Conservation (phyloP, 805 yeast species). For the Dipodascus albidus region DNA sequence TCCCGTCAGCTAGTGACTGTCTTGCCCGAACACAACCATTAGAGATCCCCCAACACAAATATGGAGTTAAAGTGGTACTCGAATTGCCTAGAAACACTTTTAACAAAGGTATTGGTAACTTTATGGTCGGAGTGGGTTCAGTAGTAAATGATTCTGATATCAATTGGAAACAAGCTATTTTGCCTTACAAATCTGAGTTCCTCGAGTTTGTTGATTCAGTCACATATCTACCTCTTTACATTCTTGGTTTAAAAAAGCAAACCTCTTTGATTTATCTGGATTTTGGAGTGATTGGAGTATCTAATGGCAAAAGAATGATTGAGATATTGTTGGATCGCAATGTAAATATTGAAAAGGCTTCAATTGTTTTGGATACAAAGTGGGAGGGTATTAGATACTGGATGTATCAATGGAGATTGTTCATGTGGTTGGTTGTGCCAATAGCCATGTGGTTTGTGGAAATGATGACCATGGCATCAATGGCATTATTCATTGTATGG, state of each 20-base stretch:
- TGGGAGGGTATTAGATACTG: constrained; percentile 24
- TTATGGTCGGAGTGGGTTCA: constrained; percentile 18
- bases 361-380: constrained; percentile 17
- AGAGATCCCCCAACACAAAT: constrained; percentile 7
- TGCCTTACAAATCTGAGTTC: constrained; percentile 22
- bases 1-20: constrained; percentile 7
- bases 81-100: constrained; percentile 21
- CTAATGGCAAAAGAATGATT: constrained; percentile 11
- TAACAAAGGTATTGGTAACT: constrained; percentile 24
- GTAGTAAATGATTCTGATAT: background rate
- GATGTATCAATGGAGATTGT: constrained; percentile 18
- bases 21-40: constrained; percentile 7
- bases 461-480: constrained; percentile 8
- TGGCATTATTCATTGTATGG: constrained; percentile 8
- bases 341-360: constrained; percentile 17
- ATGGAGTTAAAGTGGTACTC: constrained; percentile 19
- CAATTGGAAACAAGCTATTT: constrained; percentile 19
- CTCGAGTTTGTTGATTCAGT: constrained; percentile 20
- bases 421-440: constrained; percentile 18
- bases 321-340: constrained; percentile 14
- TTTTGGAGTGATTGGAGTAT: constrained; percentile 2
- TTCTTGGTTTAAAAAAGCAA: constrained; percentile 19
- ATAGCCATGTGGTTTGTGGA: constrained; percentile 21
- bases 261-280: constrained; percentile 15
- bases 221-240: constrained; percentile 20